Percentiles rank a stretch among this genome's conserved stretches.
phyloP scores from a whole-genome alignment of 2,329 filamentous ascomycete genomes.

The Penicillium sp. region DNA sequence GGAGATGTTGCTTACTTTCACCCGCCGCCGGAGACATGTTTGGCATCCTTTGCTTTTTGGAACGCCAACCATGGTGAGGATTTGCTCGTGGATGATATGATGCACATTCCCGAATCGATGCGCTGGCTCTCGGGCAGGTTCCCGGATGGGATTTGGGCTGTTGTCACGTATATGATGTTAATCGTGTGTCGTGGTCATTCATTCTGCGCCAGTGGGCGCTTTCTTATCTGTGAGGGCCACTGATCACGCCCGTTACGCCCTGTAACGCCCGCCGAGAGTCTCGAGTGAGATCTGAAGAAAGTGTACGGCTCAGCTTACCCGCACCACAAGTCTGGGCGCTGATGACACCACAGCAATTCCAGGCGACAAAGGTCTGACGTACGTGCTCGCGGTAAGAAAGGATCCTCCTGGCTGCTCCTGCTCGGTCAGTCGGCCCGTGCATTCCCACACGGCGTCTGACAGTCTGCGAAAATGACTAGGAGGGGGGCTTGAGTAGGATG shows the following conservation, averaged over 20 bases:
- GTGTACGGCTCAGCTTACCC: slow-evolving; percentile 6
- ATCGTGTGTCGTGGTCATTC: neutral
- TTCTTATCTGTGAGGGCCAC: neutral
- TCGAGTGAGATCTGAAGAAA: neutral
- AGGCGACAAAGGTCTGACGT: neutral
- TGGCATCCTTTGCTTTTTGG: slow-evolving; percentile 46
- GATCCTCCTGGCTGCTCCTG: neutral
- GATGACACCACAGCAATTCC: neutral
- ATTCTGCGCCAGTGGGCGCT: neutral
- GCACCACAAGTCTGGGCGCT: neutral
- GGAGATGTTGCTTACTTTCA: slow-evolving; percentile 31
- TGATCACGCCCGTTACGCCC: neutral
- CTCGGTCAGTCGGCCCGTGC: neutral
- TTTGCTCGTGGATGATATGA: neutral
- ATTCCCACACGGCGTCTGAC: neutral
- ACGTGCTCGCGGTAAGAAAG: neutral
- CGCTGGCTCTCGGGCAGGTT: neutral
- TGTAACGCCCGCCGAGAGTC: neutral
- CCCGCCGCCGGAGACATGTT: slow-evolving; percentile 42
- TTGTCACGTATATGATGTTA: neutral
- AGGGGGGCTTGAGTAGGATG: slow-evolving; percentile 3
- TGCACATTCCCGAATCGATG: slow-evolving; percentile 1
- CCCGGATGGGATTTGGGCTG: neutral
- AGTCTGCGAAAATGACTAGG: neutral
- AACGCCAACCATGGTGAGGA: slow-evolving; percentile 41